These are phyloP conservation scores for Pelagomonas calceolata DNA, from an alignment of 108 stramenopile genomes.

Conservation along the genomic window DNA sequence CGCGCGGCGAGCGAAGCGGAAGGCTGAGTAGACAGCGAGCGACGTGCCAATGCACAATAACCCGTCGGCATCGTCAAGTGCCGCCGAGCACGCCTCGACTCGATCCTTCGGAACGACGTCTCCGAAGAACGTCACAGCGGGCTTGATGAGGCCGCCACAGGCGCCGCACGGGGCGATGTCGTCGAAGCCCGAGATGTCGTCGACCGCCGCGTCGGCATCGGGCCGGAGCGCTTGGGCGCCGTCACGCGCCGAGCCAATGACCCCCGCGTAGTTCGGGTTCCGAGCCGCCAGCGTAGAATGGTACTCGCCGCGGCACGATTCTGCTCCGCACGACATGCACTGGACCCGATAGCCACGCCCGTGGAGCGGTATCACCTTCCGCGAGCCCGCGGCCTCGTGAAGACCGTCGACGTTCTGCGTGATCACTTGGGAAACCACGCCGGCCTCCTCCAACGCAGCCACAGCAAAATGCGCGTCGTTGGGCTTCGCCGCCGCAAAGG, in stretches of 20 bases:
- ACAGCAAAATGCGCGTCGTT: slow-evolving; percentile 76
- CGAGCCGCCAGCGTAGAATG: slow-evolving; percentile 50
- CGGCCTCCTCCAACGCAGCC: slow-evolving; percentile 58
- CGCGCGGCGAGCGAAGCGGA: slow-evolving; percentile 61
- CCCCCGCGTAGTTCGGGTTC: slow-evolving; percentile 36
- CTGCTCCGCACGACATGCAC: slow-evolving; percentile 76
- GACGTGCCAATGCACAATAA: slow-evolving; percentile 72
- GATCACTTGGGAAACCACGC: slow-evolving; percentile 55
- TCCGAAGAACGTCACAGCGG: slow-evolving; percentile 87
- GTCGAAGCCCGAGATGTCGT: slow-evolving; percentile 24
- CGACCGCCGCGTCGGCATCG: slow-evolving; percentile 78
- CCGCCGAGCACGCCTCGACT: slow-evolving; percentile 43
- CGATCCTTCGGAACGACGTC: slow-evolving; percentile 66
- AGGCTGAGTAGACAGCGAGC: slow-evolving; percentile 72
- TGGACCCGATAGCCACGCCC: slow-evolving; percentile 60
- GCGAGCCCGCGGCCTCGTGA: slow-evolving; percentile 68
- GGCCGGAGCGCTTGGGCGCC: slow-evolving; percentile 46
- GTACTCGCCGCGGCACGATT: slow-evolving; percentile 51
- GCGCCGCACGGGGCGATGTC: slow-evolving; percentile 53
- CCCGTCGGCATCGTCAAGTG: slow-evolving; percentile 61
- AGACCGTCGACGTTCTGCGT: slow-evolving; percentile 95
- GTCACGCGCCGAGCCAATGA: too few species aligned
- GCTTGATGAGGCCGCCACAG: slow-evolving; percentile 81
- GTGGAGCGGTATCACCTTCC: slow-evolving; percentile 76
- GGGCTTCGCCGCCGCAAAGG: slow-evolving; percentile 59